These are phyloP conservation scores for Nannizziopsis barbatae DNA, from an alignment of 2,329 filamentous ascomycete genomes.

Conservation along the genomic window DNA sequence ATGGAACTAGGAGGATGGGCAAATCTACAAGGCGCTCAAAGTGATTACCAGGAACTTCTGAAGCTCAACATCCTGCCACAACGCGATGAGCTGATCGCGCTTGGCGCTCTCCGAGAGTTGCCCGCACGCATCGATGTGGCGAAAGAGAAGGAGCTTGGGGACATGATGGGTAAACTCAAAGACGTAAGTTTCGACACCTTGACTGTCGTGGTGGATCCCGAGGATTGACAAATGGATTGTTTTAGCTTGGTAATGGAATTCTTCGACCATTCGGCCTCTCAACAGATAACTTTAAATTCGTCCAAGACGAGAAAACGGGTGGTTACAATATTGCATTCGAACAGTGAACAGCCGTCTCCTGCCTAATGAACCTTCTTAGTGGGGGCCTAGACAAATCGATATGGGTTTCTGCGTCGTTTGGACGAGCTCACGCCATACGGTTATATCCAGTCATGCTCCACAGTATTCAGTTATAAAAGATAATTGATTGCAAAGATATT, in stretches of 20 bases:
- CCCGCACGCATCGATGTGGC: slow-evolving; percentile 62
- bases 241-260: slow-evolving; percentile 72
- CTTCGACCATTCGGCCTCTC: slow-evolving; percentile 87
- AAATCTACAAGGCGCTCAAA: slow-evolving; percentile 63
- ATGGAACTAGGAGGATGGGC: slow-evolving; percentile 66
- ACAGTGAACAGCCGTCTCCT: slow-evolving; percentile 7
- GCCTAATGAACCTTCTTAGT: too few relatives aligned
- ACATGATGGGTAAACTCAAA: slow-evolving; percentile 97
- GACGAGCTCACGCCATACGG: too few relatives aligned
- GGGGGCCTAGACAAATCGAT: too few relatives aligned
- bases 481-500: too few relatives aligned
- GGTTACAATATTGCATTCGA: slow-evolving; percentile 89
- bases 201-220: neutral
- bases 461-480: too few relatives aligned
- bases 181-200: slow-evolving; percentile 42
- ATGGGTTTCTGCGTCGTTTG: too few relatives aligned
- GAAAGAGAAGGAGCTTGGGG: slow-evolving; percentile 75
- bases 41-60: slow-evolving; percentile 66
- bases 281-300: slow-evolving; percentile 90
- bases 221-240: neutral
- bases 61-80: slow-evolving; percentile 47
- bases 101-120: slow-evolving; percentile 53
- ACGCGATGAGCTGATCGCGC: slow-evolving; percentile 57
- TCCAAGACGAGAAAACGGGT: slow-evolving; percentile 76
- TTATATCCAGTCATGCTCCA: too few relatives aligned